Percentiles rank a stretch among this genome's conserved stretches.
Conservation (phyloP, 768 basidiomycete genomes). For the Pleurotus citrinopileatus region DNA sequence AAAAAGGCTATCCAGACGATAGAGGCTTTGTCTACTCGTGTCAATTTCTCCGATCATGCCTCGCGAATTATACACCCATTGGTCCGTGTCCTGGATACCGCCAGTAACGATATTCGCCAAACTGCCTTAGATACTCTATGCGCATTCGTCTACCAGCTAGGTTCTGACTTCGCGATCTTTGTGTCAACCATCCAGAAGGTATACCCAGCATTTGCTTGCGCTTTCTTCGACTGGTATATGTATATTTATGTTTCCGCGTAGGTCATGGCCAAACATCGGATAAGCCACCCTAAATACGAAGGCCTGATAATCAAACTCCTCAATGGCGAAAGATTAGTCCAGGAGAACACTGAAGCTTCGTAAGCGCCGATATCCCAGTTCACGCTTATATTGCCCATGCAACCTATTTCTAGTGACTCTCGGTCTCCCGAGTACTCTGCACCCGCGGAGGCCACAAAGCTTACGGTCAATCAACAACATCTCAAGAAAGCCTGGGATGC, state of each 20-base stretch:
- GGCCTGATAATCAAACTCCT: constrained; percentile 83
- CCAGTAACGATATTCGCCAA: constrained; percentile 75
- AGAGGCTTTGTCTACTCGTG: constrained; percentile 83
- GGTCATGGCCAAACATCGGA: constrained; percentile 41
- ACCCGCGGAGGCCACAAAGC: constrained; percentile 82
- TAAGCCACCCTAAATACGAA: constrained; percentile 84
- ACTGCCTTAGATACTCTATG: constrained; percentile 93
- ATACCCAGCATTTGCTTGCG: constrained; percentile 14
- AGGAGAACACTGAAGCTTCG: constrained; percentile 43
- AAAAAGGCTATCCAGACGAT: constrained; percentile 91
- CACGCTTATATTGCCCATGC: constrained; percentile 7
- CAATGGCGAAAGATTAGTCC: constrained; percentile 88
- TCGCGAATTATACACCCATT: constrained; percentile 96
- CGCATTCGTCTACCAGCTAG: constrained; percentile 88
- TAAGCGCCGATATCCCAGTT: neutral
- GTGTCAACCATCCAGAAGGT: constrained; percentile 98
- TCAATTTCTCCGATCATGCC: constrained; percentile 98
- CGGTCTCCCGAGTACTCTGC: constrained; percentile 74
- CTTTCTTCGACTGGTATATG: too few species aligned
- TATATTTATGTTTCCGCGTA: neutral
- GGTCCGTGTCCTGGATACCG: constrained; percentile 75
- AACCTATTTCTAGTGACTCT: constrained; percentile 48
- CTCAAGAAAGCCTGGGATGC: constrained; percentile 96
- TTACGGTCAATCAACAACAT: constrained; percentile 95
- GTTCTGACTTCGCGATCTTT: constrained; percentile 96